Evolutionary conservation across 139 green algal genomes (phyloP), one percentile per base, ranked within the genome.

Genomic region (Astrephomene gubernaculifera): DNA sequence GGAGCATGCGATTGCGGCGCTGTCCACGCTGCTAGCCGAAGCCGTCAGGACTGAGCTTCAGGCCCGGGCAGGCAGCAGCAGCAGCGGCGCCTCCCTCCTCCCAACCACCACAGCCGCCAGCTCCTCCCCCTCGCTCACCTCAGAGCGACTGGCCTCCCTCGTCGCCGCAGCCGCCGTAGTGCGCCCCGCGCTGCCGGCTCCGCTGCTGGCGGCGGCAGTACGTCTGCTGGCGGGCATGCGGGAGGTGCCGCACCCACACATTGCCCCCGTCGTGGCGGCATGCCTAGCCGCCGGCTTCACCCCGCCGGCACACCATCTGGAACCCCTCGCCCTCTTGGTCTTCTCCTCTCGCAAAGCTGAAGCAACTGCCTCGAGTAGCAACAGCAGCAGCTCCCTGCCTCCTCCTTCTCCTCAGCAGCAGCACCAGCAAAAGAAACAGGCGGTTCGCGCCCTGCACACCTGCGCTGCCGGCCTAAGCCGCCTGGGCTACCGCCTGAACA

Each of bases 401-500:
- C 17, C 49, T 25, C 17, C 49, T 17, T 57, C 49, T 12, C 17
- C 49, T 12, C 49, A 25, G 49, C 49, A 57, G 49, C 49, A 57
- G 49, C 14, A 57, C 17, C 49, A 17, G 49, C 49, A 25, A 7
- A 1, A 19, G 14, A 22, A 31, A 25, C 9, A 49, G 35, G 72
- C 44, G 9, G 60, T 65, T 4, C 63, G 78, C 17, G 43, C 78
- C 2, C 31, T 84, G 63, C 78, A 84, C 63, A 33, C 12, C 19
- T 49, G 43, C 63, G 78, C 36, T 2, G 10, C 2, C 35, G 41
- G 10, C 4, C 78, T 84, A 33, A 27, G 4, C 1, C 61, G 43
- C 2, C 43, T 84, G 61, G 60, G 78, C 41, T 64, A 2, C 38
- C 43, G 63, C 2, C 78, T 75, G 31, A 74, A 74, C 78, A 70